Percentiles rank a stretch among this genome's conserved stretches.
Evolutionary conservation across 2,329 filamentous ascomycete genomes (phyloP).

Genomic region (Blastomyces percursus): DNA sequence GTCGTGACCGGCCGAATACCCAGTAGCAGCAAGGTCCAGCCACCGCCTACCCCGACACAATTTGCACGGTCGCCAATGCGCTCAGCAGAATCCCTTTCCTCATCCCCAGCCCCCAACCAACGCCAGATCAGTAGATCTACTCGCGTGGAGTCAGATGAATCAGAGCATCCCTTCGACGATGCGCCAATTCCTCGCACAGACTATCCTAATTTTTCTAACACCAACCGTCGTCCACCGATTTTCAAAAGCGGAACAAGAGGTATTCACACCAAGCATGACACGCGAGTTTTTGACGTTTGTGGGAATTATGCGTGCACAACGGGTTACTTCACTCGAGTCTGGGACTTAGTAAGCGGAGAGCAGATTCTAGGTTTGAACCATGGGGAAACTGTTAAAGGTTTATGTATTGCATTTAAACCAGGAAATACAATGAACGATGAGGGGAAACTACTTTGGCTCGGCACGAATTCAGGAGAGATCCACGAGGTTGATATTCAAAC

Average conservation of each 20-base stretch:
- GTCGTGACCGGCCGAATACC: slow-evolving; percentile 13
- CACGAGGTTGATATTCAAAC: slow-evolving; percentile 75
- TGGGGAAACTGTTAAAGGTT: slow-evolving; percentile 72
- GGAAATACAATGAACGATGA: slow-evolving; percentile 66
- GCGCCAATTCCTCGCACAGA: slow-evolving; percentile 46
- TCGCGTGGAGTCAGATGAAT: slow-evolving; percentile 41
- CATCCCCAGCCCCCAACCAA: slow-evolving; percentile 5
- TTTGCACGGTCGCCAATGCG: slow-evolving; percentile 21
- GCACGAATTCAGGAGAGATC: slow-evolving; percentile 77
- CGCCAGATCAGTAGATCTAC: slow-evolving; percentile 6
- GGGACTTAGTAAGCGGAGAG: slow-evolving; percentile 75
- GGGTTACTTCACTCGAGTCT: slow-evolving; percentile 76
- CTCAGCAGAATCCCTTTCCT: slow-evolving; percentile 19
- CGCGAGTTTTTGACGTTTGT: slow-evolving; percentile 74
- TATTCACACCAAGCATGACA: slow-evolving; percentile 77
- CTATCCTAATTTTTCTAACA: slow-evolving; percentile 73
- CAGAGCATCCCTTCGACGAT: slow-evolving; percentile 37
- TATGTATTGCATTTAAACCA: slow-evolving; percentile 77
- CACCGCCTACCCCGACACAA: slow-evolving; percentile 13
- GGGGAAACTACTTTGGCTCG: slow-evolving; percentile 75
- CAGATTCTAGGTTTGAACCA: slow-evolving; percentile 70
- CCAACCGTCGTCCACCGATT: slow-evolving; percentile 72
- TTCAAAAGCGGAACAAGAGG: slow-evolving; percentile 62
- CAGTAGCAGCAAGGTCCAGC: slow-evolving; percentile 8
- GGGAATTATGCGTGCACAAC: slow-evolving; percentile 79